Evolutionary conservation across 805 yeast species (phyloP).

Genomic region (Yamadazyma ubonensis): DNA sequence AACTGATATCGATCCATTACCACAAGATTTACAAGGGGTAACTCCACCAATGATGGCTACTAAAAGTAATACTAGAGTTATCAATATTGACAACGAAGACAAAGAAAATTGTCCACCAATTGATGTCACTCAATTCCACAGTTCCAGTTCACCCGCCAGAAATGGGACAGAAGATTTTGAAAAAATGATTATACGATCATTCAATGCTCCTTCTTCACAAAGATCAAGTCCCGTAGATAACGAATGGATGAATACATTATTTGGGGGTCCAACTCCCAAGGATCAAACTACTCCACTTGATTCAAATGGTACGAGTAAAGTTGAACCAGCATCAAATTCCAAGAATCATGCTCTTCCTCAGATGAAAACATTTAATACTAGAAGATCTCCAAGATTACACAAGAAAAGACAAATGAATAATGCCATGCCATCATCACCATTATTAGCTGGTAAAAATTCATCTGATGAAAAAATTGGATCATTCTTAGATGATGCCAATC

Average conservation of each 20-base stretch:
- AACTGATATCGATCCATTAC: slow-evolving; percentile 46
- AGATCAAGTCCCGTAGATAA: slow-evolving; percentile 38
- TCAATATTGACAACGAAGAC: slow-evolving; percentile 47
- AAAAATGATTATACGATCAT: slow-evolving; percentile 26
- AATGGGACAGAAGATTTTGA: slow-evolving; percentile 24
- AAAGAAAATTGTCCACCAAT: slow-evolving; percentile 28
- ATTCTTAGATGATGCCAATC: slow-evolving; percentile 17
- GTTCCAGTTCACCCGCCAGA: slow-evolving; percentile 17
- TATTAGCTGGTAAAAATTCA: slow-evolving; percentile 21
- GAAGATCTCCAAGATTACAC: slow-evolving; percentile 25
- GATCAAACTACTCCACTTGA: slow-evolving; percentile 22
- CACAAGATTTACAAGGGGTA: slow-evolving; percentile 31
- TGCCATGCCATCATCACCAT: slow-evolving; percentile 35
- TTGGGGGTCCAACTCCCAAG: slow-evolving; percentile 43
- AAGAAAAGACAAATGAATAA: slow-evolving; percentile 18
- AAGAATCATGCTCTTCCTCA: slow-evolving; percentile 26
- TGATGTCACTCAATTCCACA: slow-evolving; percentile 15
- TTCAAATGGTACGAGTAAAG: slow-evolving; percentile 2
- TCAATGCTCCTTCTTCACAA: slow-evolving; percentile 22
- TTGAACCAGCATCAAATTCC: neutral
- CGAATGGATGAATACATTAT: slow-evolving; percentile 46
- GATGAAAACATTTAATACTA: slow-evolving; percentile 28
- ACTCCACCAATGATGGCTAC: slow-evolving; percentile 55
- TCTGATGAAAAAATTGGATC: slow-evolving; percentile 15
- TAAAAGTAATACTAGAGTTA: slow-evolving; percentile 52